Evolutionary conservation across 1,284 basidiomycete genomes (phyloP).

Genomic region (Ustilago tritici): DNA sequence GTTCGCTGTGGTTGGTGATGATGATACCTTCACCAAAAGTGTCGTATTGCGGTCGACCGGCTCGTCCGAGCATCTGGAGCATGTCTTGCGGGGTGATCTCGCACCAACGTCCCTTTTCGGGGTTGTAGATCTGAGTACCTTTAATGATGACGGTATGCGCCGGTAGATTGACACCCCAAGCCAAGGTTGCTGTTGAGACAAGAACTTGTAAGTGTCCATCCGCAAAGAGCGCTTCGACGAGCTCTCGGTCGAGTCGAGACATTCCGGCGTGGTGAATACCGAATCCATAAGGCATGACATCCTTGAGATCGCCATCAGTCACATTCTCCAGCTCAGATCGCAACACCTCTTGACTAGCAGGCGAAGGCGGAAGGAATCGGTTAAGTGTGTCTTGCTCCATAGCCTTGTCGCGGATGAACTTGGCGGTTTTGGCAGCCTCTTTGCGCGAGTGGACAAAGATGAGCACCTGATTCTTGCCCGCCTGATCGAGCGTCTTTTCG

Average conservation of each 20-base stretch:
- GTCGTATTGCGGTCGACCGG: slow-evolving; percentile 97
- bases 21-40: slow-evolving; percentile 98
- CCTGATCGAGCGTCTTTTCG: slow-evolving; percentile 78
- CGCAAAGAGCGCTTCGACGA: slow-evolving; percentile 94
- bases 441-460: slow-evolving; percentile 99
- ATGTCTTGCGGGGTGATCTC: slow-evolving; percentile 97
- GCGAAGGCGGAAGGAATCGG: slow-evolving; percentile 78
- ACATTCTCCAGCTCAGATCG: slow-evolving; percentile 82
- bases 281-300: slow-evolving; percentile 94
- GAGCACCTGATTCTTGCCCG: slow-evolving; percentile 72
- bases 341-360: slow-evolving; percentile 61
- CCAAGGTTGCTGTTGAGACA: slow-evolving; percentile 96
- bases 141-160: slow-evolving; percentile 99
- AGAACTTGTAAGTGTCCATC: slow-evolving; percentile 94
- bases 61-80: slow-evolving; percentile 97
- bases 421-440: slow-evolving; percentile 97
- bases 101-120: slow-evolving; percentile 97
- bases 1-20: slow-evolving; percentile 95
- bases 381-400: slow-evolving; percentile 96
- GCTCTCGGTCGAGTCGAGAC: slow-evolving; percentile 89
- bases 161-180: slow-evolving; percentile 99
- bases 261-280: slow-evolving; percentile 99
- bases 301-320: slow-evolving; percentile 85
- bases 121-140: slow-evolving; percentile 99
- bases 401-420: slow-evolving; percentile 92